A percentile compares a stretch with the other conserved stretches of the same genome.
phyloP scores from a whole-genome alignment of 352 stramenopile species.

The Phytophthora megakarya region DNA sequence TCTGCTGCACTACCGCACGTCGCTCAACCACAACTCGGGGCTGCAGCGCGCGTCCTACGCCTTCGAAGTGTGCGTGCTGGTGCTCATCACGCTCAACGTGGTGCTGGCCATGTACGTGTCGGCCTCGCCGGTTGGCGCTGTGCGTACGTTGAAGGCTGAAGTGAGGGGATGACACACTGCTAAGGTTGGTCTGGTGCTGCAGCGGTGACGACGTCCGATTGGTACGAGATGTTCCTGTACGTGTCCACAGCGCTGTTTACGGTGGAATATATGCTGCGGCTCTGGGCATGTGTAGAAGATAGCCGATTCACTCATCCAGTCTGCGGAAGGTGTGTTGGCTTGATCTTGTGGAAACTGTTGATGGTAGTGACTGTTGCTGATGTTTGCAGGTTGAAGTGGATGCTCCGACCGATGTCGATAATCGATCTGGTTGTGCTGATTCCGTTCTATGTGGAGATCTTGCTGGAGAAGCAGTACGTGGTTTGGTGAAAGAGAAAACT shows the following conservation, averaged over 20 bases:
- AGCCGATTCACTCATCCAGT: constrained; percentile 58
- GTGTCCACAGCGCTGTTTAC: constrained; percentile 77
- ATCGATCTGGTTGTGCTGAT: constrained; percentile 80
- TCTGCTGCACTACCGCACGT: constrained; percentile 75
- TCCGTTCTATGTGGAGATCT: constrained; percentile 86
- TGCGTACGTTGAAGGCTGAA: constrained; percentile 28
- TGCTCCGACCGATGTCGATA: constrained; percentile 76
- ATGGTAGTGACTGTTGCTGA: background rate
- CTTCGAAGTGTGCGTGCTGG: constrained; percentile 68
- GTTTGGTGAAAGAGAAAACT: background rate
- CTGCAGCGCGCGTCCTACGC: constrained; percentile 73
- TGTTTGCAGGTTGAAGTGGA: constrained; percentile 70
- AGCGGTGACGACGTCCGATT: constrained; percentile 50
- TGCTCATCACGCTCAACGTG: constrained; percentile 82
- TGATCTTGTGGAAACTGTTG: background rate
- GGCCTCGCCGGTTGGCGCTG: constrained; percentile 14
- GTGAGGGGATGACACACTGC: constrained; percentile 1
- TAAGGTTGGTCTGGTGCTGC: background rate
- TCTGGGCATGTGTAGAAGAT: constrained; percentile 88
- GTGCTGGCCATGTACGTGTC: constrained; percentile 75
- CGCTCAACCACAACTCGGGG: constrained; percentile 54
- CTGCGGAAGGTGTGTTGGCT: constrained; percentile 46
- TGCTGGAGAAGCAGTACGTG: constrained; percentile 62
- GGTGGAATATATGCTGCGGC: constrained; percentile 69
- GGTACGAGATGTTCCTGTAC: constrained; percentile 83